These are phyloP conservation scores for Skeletonema potamos DNA, from an alignment of 108 stramenopile species.

Conservation along the genomic window DNA sequence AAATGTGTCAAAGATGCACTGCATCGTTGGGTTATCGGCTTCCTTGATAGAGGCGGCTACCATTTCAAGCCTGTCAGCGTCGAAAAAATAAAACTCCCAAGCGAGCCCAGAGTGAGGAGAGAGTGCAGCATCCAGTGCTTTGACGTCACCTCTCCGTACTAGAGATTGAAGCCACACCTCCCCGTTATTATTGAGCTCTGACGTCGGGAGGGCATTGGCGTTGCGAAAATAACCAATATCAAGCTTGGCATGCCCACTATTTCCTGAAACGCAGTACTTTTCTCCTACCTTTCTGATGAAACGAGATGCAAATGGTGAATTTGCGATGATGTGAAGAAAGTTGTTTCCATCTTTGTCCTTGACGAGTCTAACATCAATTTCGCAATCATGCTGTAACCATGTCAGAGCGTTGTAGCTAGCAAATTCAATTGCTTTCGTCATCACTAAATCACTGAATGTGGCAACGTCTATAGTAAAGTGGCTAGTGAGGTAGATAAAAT, in stretches of 20 bases:
- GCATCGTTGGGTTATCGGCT: background rate
- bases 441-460: background rate
- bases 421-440: slow-evolving; percentile 1
- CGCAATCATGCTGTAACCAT: slow-evolving; percentile 8
- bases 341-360: slow-evolving; percentile 3
- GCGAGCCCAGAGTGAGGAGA: background rate
- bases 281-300: background rate
- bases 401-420: slow-evolving; percentile 7
- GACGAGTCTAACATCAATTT: background rate
- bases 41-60: background rate
- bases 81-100: background rate
- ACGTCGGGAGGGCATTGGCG: too few species aligned
- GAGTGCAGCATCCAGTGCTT: slow-evolving; percentile 5
- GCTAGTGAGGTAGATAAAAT: background rate
- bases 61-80: background rate
- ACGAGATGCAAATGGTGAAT: background rate
- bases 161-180: slow-evolving; percentile 11
- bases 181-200: background rate
- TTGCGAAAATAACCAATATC: background rate
- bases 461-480: slow-evolving; percentile 3
- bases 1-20: background rate
- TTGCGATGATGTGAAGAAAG: slow-evolving; percentile 12
- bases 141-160: background rate
- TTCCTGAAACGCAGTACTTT: background rate
- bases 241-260: background rate